Evolutionary conservation across 352 stramenopile genomes (phyloP).

Genomic region (Blastocystis sp.): DNA sequence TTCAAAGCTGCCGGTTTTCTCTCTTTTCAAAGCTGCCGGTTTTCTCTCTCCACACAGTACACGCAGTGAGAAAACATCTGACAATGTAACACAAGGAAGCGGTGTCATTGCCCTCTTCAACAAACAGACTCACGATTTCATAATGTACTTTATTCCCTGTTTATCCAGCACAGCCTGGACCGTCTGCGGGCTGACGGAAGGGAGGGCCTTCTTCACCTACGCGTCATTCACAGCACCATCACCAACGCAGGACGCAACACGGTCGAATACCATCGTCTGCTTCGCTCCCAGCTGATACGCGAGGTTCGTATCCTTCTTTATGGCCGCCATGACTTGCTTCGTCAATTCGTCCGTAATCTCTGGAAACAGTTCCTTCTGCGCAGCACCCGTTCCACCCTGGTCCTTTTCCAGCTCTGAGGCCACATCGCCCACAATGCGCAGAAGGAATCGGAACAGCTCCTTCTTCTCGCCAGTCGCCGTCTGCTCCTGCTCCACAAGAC

Average conservation of each 20-base stretch:
- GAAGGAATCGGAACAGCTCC: slow-evolving; percentile 10
- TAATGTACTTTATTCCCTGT: slow-evolving; percentile 20
- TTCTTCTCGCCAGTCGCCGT: not conserved
- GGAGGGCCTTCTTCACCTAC: slow-evolving; percentile 8
- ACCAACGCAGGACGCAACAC: slow-evolving; percentile 5
- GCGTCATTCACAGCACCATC: not conserved
- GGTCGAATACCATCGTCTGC: slow-evolving; percentile 41
- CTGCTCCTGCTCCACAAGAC: slow-evolving; percentile 4
- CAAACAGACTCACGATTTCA: not conserved
- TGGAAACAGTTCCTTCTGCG: not conserved
- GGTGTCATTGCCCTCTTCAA: not conserved
- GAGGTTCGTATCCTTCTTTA: slow-evolving; percentile 15
- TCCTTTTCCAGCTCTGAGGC: slow-evolving; percentile 12
- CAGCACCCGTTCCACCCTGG: not conserved
- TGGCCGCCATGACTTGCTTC: slow-evolving; percentile 18
- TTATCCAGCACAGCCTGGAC: slow-evolving; percentile 24
- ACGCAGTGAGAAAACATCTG: too few species aligned
- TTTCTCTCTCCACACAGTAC: too few species aligned
- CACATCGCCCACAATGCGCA: slow-evolving; percentile 2
- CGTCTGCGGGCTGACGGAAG: slow-evolving; percentile 14
- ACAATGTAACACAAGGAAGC: not conserved
- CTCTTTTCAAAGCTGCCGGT: too few species aligned
- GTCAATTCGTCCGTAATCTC: slow-evolving; percentile 1
- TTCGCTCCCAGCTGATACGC: slow-evolving; percentile 26
- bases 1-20: too few species aligned